Evolutionary conservation across 202 grass and related monocot genomes (phyloP).

Genomic region (Cymbopogon flexuosus): DNA sequence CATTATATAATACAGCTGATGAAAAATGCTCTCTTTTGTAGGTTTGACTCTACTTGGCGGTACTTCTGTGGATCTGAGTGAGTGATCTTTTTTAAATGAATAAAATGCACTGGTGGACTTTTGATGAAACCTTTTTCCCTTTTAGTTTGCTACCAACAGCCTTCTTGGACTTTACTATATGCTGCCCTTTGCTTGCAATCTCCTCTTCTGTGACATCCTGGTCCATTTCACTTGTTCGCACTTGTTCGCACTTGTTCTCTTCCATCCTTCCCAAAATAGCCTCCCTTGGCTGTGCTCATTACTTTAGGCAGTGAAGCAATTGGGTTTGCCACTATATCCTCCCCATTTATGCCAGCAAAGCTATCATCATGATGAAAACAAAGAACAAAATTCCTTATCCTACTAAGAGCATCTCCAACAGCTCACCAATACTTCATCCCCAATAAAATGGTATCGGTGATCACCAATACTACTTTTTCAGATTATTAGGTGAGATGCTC

Average conservation of each 20-base stretch:
- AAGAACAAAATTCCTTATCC: neutral
- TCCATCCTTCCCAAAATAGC: neutral
- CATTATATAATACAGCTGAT: no score
- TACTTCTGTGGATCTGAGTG: no score
- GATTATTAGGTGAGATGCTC: no score
- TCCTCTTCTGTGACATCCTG: neutral
- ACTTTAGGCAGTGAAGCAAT: neutral
- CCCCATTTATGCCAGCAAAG: neutral
- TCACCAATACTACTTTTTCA: no score
- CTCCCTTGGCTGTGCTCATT: neutral
- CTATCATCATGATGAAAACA: neutral
- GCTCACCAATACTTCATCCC: no score
- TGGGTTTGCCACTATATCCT: neutral
- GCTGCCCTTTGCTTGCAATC: neutral
- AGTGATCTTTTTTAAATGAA: no score
- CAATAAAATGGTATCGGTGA: no score
- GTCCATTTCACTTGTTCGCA: no score
- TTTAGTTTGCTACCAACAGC: neutral
- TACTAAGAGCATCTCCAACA: no score
- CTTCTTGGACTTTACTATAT: neutral
- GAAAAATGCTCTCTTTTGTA: no score
- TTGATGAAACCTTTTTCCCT: neutral
- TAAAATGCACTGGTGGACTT: no score
- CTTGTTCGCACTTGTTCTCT: neutral
- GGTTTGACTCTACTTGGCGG: no score